These are phyloP conservation scores for Cyathus olla DNA, from an alignment of 1,284 basidiomycete species.

Conservation along the genomic window DNA sequence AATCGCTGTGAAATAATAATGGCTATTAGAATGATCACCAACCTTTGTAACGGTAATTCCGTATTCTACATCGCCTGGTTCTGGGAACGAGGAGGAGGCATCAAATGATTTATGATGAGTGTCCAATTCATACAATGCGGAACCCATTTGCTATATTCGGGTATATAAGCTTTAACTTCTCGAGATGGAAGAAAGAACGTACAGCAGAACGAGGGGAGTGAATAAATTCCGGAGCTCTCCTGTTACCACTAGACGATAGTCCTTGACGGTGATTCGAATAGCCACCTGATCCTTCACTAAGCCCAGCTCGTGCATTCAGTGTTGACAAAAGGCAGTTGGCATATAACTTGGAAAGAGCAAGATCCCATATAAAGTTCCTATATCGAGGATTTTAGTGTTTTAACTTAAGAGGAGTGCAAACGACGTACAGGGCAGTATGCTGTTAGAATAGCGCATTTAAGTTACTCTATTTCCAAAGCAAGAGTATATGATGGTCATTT, in stretches of 20 bases:
- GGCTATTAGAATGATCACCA: constrained; percentile 5
- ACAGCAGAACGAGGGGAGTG: neutral
- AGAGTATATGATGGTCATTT: neutral
- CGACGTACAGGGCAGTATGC: constrained; percentile 52
- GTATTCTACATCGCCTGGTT: constrained; percentile 18
- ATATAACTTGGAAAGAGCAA: constrained; percentile 64
- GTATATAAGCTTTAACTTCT: too few species aligned
- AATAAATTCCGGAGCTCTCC: constrained; percentile 28
- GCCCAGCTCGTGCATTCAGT: constrained; percentile 56
- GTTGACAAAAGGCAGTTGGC: constrained; percentile 67
- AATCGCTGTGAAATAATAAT: neutral
- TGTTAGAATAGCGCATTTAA: constrained; percentile 12
- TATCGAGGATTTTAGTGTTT: neutral
- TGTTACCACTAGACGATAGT: constrained; percentile 21
- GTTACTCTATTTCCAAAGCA: too few species aligned
- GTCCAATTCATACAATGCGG: constrained; percentile 13
- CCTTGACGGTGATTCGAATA: too few species aligned
- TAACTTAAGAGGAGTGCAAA: neutral
- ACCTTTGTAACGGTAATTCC: constrained; percentile 26
- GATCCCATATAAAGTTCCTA: constrained; percentile 64
- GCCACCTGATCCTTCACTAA: constrained; percentile 23
- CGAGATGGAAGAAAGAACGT: neutral
- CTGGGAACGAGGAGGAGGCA: neutral
- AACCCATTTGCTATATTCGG: too few species aligned
- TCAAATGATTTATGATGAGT: constrained; percentile 5